These are phyloP conservation scores for Trichoderma sp. DNA, from an alignment of 2,329 filamentous ascomycete genomes.

Conservation along the genomic window DNA sequence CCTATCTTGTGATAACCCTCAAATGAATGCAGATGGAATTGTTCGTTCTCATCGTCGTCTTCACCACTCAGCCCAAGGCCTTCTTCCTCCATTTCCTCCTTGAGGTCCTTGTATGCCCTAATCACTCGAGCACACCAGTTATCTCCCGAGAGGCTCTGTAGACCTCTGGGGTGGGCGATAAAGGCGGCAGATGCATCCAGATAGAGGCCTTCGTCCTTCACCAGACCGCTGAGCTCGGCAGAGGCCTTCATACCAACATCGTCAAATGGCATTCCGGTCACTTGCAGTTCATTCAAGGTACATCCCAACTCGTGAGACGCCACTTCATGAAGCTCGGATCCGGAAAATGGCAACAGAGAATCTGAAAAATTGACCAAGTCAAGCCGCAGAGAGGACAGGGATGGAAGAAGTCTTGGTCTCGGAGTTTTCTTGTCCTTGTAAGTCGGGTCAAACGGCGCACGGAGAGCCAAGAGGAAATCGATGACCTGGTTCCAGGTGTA, in stretches of 20 bases:
- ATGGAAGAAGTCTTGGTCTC: conserved; percentile 49
- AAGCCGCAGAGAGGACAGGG: conserved; percentile 49
- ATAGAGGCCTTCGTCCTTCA: conserved; percentile 56
- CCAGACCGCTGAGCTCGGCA: conserved; percentile 51
- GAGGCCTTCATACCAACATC: conserved; percentile 50
- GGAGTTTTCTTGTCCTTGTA: conserved; percentile 38
- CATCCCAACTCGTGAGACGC: conserved; percentile 56
- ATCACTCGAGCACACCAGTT: conserved; percentile 48
- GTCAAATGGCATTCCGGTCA: conserved; percentile 55
- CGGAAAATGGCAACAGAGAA: conserved; percentile 47
- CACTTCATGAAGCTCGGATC: conserved; percentile 52
- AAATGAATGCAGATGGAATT: conserved; percentile 27
- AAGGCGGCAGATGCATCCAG: conserved; percentile 49
- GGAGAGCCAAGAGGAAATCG: conserved; percentile 53
- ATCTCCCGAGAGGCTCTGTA: conserved; percentile 44
- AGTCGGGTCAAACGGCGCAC: conserved; percentile 51
- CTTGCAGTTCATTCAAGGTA: conserved; percentile 53
- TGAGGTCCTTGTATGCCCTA: conserved; percentile 43
- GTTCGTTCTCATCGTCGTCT: conserved; percentile 33
- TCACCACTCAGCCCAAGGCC: conserved; percentile 27
- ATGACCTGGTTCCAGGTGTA: conserved; percentile 57
- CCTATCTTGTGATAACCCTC: conserved; percentile 33
- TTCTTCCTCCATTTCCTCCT: conserved; percentile 30
- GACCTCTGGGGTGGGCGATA: conserved; percentile 41
- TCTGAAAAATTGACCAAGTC: conserved; percentile 58